Percentiles rank a stretch among this genome's conserved stretches.
Evolutionary conservation across 768 basidiomycete species (phyloP).

Genomic region (Lyophyllum decastes): DNA sequence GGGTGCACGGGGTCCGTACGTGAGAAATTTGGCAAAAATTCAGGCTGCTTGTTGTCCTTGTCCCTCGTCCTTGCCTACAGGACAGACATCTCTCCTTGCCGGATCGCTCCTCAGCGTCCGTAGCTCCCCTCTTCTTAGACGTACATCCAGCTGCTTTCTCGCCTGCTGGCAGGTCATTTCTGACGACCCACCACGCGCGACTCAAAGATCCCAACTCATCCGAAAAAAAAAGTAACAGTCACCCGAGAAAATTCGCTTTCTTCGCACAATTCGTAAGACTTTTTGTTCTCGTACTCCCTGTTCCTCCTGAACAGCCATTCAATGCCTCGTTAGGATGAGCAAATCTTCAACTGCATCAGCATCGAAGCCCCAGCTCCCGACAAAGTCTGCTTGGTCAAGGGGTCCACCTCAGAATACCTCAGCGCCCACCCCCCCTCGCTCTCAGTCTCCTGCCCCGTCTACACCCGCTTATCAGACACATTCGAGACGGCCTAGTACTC

Average conservation of each 20-base stretch:
- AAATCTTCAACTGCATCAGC: slow-evolving; percentile 77
- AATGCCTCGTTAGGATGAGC: slow-evolving; percentile 74
- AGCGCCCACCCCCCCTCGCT: slow-evolving; percentile 61
- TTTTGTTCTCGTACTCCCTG: slow-evolving; percentile 7
- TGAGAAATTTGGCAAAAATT: slow-evolving; percentile 19
- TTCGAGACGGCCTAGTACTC: slow-evolving; percentile 76
- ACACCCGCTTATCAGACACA: slow-evolving; percentile 58
- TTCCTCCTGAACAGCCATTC: slow-evolving; percentile 7
- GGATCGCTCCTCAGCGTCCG: slow-evolving; percentile 51
- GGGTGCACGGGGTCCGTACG: slow-evolving; percentile 23
- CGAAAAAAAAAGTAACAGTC: slow-evolving; percentile 40
- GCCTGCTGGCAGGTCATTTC: slow-evolving; percentile 92
- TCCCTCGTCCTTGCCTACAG: slow-evolving; percentile 42
- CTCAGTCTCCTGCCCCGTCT: slow-evolving; percentile 74
- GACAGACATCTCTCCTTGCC: slow-evolving; percentile 35
- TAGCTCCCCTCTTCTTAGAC: slow-evolving; percentile 39
- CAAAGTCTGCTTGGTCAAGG: slow-evolving; percentile 89
- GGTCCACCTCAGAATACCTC: slow-evolving; percentile 76
- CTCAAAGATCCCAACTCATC: slow-evolving; percentile 51
- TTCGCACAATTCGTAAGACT: slow-evolving; percentile 46
- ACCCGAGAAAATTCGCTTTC: slow-evolving; percentile 31
- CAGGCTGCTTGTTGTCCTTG: slow-evolving; percentile 32
- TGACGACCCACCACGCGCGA: slow-evolving; percentile 78
- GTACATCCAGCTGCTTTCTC: slow-evolving; percentile 60
- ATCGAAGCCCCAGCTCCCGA: slow-evolving; percentile 72